Conservation (phyloP, 495 filamentous ascomycete species). For the Bombardia bombarda region DNA sequence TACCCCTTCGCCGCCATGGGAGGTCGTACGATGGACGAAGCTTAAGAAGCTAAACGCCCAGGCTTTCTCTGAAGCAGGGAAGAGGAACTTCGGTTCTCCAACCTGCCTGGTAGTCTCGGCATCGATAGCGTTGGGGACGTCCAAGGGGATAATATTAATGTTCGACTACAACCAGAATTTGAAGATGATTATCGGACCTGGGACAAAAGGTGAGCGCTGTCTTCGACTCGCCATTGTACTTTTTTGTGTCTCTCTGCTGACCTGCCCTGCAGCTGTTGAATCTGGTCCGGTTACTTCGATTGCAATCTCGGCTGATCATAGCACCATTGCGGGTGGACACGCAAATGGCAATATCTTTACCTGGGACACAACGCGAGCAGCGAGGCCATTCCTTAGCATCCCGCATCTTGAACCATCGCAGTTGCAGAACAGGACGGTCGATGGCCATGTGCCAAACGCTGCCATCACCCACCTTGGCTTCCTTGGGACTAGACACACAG, state of each 20-base stretch:
- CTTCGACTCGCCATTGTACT: background rate
- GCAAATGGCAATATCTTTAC: slow-evolving; percentile 89
- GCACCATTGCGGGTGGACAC: slow-evolving; percentile 85
- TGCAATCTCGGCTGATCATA: slow-evolving; percentile 87
- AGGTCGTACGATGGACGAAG: slow-evolving; percentile 93
- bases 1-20: slow-evolving; percentile 74
- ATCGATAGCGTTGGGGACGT: slow-evolving; percentile 83
- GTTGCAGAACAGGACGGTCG: slow-evolving; percentile 53
- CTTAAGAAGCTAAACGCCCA: slow-evolving; percentile 81
- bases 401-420: slow-evolving; percentile 61
- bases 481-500: slow-evolving; percentile 89
- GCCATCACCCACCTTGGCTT: slow-evolving; percentile 87
- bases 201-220: slow-evolving; percentile 68
- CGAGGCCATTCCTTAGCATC: slow-evolving; percentile 83
- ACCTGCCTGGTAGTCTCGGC: slow-evolving; percentile 88
- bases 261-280: slow-evolving; percentile 60
- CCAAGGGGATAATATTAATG: slow-evolving; percentile 86
- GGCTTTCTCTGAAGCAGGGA: slow-evolving; percentile 90
- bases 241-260: slow-evolving; percentile 9
- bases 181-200: slow-evolving; percentile 87
- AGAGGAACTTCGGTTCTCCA: slow-evolving; percentile 83
- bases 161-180: slow-evolving; percentile 97
- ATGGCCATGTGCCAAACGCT: slow-evolving; percentile 75
- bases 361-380: slow-evolving; percentile 79
- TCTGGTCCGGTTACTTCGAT: slow-evolving; percentile 81